Evolutionary conservation across 768 basidiomycete species (phyloP).

Genomic region (Amanita subjunquillea): DNA sequence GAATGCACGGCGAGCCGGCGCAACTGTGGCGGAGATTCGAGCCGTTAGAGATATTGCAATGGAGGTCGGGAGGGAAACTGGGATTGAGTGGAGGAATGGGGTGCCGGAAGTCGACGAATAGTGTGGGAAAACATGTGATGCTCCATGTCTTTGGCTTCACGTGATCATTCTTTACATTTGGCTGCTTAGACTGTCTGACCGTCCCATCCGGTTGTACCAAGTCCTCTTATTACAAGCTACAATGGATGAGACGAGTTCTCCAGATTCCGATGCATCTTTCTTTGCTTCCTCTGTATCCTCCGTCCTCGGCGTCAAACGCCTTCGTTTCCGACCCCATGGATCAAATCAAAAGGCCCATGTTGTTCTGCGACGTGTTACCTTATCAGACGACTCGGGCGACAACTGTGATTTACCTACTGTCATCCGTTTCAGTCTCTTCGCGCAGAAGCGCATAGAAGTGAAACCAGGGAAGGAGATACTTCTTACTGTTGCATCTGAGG

Average conservation of each 20-base stretch:
- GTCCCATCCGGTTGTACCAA: not conserved
- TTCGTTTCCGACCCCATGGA: constrained; percentile 54
- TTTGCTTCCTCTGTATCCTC: constrained; percentile 32
- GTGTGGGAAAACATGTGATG: not conserved
- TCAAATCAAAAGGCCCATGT: constrained; percentile 61
- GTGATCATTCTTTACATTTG: not conserved
- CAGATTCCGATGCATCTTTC: constrained; percentile 20
- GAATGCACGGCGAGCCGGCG: constrained; percentile 45
- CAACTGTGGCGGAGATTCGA: constrained; percentile 37
- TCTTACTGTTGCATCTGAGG: constrained; percentile 42
- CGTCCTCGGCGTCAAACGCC: constrained; percentile 50
- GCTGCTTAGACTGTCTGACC: not conserved
- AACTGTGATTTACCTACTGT: constrained; percentile 26
- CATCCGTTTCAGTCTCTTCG: constrained; percentile 54
- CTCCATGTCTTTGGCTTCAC: not conserved
- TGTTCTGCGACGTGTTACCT: constrained; percentile 50
- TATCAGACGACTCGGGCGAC: constrained; percentile 33
- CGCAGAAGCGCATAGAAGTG: constrained; percentile 59
- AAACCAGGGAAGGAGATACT: constrained; percentile 65
- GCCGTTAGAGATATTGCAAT: constrained; percentile 50
- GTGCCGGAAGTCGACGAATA: constrained; percentile 33
- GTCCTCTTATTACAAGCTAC: not conserved
- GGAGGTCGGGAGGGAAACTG: constrained; percentile 33
- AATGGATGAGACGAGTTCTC: constrained; percentile 30
- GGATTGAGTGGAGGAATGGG: constrained; percentile 39